phyloP scores from a whole-genome alignment of 23 red algal genomes.

The Gracilariopsis chorda region DNA sequence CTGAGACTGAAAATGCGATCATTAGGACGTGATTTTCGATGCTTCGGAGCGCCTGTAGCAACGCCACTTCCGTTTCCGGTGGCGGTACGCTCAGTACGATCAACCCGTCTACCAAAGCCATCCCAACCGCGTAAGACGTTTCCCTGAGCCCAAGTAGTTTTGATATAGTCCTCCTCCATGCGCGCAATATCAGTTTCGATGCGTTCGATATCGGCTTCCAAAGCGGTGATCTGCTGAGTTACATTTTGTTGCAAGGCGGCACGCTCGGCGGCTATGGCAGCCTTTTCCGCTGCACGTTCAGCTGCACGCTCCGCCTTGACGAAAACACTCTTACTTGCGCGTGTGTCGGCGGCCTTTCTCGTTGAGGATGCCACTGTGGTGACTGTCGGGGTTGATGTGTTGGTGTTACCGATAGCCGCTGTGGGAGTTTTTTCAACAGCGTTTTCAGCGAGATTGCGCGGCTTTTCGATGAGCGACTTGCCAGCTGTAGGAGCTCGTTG shows the following conservation, averaged over 20 bases:
- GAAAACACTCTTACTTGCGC: background rate
- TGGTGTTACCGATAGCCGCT: background rate
- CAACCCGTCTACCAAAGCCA: slow-evolving; percentile 20
- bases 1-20: slow-evolving; percentile 61
- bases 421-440: background rate
- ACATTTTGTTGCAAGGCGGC: background rate
- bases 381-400: background rate
- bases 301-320: background rate
- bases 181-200: slow-evolving; percentile 19
- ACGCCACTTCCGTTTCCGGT: slow-evolving; percentile 19
- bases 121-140: slow-evolving; percentile 87
- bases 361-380: background rate
- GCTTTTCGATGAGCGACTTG: too few species aligned
- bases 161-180: slow-evolving; percentile 75
- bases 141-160: slow-evolving; percentile 74
- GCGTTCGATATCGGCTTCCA: background rate
- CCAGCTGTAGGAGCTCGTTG: background rate
- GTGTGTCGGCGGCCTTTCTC: too few species aligned
- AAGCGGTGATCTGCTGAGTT: background rate
- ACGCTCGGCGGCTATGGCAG: background rate
- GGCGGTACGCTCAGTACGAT: background rate
- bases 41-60: slow-evolving; percentile 23
- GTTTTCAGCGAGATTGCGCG: background rate
- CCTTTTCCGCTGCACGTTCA: background rate
- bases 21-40: slow-evolving; percentile 20